These are phyloP conservation scores for Fraxinus ornus DNA, from an alignment of 305 asterid genomes.

Conservation along the genomic window DNA sequence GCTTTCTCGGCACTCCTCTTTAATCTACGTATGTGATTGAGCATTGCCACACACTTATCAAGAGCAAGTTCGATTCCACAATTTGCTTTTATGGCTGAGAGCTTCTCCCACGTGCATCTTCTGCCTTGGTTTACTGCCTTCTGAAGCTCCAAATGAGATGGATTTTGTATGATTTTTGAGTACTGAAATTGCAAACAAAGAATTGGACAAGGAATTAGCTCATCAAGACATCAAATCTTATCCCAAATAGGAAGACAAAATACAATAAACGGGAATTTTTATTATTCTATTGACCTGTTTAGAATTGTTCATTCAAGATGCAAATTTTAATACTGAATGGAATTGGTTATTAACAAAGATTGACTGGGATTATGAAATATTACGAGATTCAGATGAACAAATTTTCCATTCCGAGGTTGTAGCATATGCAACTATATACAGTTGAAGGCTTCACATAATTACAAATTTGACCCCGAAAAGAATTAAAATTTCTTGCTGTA, in stretches of 20 bases:
- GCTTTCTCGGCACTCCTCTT: constrained; percentile 84
- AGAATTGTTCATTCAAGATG: neutral
- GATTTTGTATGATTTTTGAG: constrained; percentile 82
- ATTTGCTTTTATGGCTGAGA: constrained; percentile 83
- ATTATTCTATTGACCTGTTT: neutral
- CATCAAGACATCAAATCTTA: neutral
- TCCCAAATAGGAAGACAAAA: neutral
- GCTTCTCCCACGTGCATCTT: constrained; percentile 93
- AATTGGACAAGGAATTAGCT: constrained; percentile 12
- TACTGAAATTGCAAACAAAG: constrained; percentile 42
- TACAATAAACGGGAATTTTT: neutral
- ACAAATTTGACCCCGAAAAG: neutral
- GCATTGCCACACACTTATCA: constrained; percentile 77
- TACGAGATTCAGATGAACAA: neutral
- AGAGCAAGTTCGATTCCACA: constrained; percentile 93
- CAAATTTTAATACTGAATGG: neutral
- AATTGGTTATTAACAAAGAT: neutral
- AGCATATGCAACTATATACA: neutral
- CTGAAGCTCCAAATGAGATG: constrained; percentile 68
- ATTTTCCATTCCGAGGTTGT: neutral
- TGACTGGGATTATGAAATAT: neutral
- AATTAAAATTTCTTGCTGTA: neutral
- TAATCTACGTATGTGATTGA: constrained; percentile 80
- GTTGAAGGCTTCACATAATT: neutral
- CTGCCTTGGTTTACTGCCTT: constrained; percentile 88